Evolutionary conservation across 805 yeast genomes (phyloP).

Genomic region (Metschnikowia shivogae): DNA sequence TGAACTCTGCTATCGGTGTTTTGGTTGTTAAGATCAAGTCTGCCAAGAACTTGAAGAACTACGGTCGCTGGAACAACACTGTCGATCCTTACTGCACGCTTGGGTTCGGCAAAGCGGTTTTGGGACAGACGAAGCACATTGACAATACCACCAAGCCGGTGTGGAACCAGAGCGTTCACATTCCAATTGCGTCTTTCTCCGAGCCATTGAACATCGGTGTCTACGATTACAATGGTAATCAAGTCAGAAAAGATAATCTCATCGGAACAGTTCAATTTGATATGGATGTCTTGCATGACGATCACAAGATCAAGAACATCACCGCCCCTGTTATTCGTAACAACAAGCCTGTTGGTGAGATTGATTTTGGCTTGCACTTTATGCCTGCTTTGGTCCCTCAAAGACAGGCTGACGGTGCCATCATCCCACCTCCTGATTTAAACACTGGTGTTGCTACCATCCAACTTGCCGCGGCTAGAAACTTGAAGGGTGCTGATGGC

Average conservation of each 20-base stretch:
- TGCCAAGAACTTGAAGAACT: slow-evolving; percentile 67
- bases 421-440: slow-evolving; percentile 82
- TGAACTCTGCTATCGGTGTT: slow-evolving; percentile 83
- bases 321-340: slow-evolving; percentile 66
- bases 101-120: slow-evolving; percentile 53
- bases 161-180: slow-evolving; percentile 76
- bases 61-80: slow-evolving; percentile 68
- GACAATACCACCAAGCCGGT: slow-evolving; percentile 66
- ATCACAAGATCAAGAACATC: slow-evolving; percentile 46
- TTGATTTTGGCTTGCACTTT: slow-evolving; percentile 66
- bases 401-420: slow-evolving; percentile 73
- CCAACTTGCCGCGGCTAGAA: slow-evolving; percentile 62
- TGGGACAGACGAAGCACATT: slow-evolving; percentile 67
- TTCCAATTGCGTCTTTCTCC: slow-evolving; percentile 68
- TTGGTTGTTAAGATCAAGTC: slow-evolving; percentile 62
- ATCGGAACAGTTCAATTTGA: slow-evolving; percentile 77
- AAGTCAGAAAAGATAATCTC: slow-evolving; percentile 67
- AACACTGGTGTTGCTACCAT: slow-evolving; percentile 88
- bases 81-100: slow-evolving; percentile 86
- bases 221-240: slow-evolving; percentile 66
- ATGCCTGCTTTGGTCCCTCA: slow-evolving; percentile 68
- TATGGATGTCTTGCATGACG: slow-evolving; percentile 58
- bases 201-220: slow-evolving; percentile 76
- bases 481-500: slow-evolving; percentile 42
- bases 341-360: slow-evolving; percentile 76